Evolutionary conservation across 306 rosid species (phyloP), one percentile per base, ranked within the genome.

Genomic region (Prunus kanzakura): DNA sequence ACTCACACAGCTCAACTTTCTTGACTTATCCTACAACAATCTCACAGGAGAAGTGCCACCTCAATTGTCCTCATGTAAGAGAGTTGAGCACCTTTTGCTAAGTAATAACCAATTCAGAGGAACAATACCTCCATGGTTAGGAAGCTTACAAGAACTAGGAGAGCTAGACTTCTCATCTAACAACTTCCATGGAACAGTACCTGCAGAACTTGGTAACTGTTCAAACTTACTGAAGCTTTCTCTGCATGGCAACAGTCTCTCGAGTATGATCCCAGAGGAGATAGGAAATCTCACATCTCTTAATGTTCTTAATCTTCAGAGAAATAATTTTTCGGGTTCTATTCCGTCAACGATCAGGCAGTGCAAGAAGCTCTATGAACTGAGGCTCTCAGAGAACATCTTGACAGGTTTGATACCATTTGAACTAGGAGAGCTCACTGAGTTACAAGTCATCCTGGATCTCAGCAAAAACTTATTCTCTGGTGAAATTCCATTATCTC

Each of bases 111-210:
- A 79, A 19, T 77, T 90, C 69, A 74, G 57, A 45, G 99, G 97
- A 43, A 9, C 66, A 67, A 67, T 95, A 76, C 91, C 90, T 61
- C 66, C 77, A 55, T 89, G 97, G 97, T 73, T 92, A 66, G 97
- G 92, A 27, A 75, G 25, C 70, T 88, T 92, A 6, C 83, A 84
- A 67, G 84, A 81, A 80, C 90, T 95, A 41, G 99, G 99, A 30
- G 99, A 95, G 81, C 81, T 95, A 12, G 99, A 95, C 60, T 81
- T 95, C 67, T 95, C 99, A 57, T 90, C 78, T 78, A 95, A 95
- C 75, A 77, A 76, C 74, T 87, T 95, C 84, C 70, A 32, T 76
- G 97, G 97, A 19, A 82, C 22, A 58, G 71, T 95, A 27, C 99
- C 97, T 58, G 73, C 85, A 60, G 93, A 88, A 83, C 77, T 90